Evolutionary conservation across 2,329 filamentous ascomycete genomes (phyloP), one percentile per base, ranked within the genome.

Genomic region (Xylariales sp.): DNA sequence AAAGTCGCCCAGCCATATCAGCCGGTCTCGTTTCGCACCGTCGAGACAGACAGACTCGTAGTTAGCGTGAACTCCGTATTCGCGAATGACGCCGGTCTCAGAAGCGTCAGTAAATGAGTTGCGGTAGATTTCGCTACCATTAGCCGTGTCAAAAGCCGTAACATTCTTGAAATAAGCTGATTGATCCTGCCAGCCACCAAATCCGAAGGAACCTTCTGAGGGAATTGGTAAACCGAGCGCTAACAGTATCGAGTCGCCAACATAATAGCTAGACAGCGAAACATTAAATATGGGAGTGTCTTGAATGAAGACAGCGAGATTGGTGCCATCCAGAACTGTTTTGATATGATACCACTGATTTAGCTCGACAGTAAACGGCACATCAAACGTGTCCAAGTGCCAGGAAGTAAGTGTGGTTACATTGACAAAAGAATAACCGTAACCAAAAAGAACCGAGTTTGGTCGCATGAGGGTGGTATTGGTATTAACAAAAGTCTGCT

Each of bases 1-100:
- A 37, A 66, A 66, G 40, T 68, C 64, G 5, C 65, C 64, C 4
- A 58, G 52, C 64, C 65, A 68, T 5, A 66, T 52, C 1, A 65
- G 49, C 0, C 64, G 53, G 41, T 69, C 65, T 5, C 65, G 51
- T 41, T 67, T 68, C 1, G 59, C 55, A 3, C 64, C 62, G 40
- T 69, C 64, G 1, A 67, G 48, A 30, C 66, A 69, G 7, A 65
- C 54, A 3, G 59, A 57, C 5, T 49, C 46, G 2, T 51, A 40
- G 17, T 67, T 61, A 2, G 46, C 43, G 3, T 53, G 50, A 1
- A 62, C 55, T 5, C 57, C 55, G 25, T 65, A 69, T 30, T 70
- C 65, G 1, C 41, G 50, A 1, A 68, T 48, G 0, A 55, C 44
- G 8, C 54, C 45, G n/a, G n/a, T n/a, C n/a, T n/a, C n/a, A n/a